These are phyloP conservation scores for Mesembryanthemum crystallinum DNA, from an alignment of 148 eudicot species.

Conservation along the genomic window DNA sequence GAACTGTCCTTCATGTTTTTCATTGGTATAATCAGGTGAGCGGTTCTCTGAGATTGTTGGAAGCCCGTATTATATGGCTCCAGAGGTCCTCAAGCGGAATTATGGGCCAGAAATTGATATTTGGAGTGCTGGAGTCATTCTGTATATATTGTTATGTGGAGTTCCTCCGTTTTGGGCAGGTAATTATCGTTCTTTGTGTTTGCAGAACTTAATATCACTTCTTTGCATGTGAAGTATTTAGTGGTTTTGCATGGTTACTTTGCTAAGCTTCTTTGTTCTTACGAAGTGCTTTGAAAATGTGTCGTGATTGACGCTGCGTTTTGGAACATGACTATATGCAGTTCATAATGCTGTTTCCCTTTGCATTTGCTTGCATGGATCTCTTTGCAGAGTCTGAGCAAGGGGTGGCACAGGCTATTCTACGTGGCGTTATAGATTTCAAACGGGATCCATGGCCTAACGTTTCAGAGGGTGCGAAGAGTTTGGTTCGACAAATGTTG, in stretches of 20 bases:
- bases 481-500: conserved; percentile 44
- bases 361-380: conserved; percentile 4
- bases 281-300: neutral
- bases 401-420: conserved; percentile 97
- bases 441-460: conserved; percentile 97
- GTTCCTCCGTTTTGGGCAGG: conserved; percentile 99
- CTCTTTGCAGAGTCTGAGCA: conserved; percentile 80
- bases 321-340: neutral
- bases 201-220: neutral
- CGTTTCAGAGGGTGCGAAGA: conserved; percentile 79
- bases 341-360: neutral
- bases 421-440: conserved; percentile 83
- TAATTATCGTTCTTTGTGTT: conserved; percentile 23
- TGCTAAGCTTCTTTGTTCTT: neutral
- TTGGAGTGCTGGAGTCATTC: conserved; percentile 98
- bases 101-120: conserved; percentile 97
- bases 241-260: conserved; percentile 1
- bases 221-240: neutral
- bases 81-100: conserved; percentile 87
- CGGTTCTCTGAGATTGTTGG: conserved; percentile 94
- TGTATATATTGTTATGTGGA: conserved; percentile 87
- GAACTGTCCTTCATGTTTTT: neutral
- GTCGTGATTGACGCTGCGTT: neutral
- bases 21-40: conserved; percentile 49
- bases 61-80: conserved; percentile 98